phyloP scores from a whole-genome alignment of 371 early-diverging fungal genomes.

The Mortierella sp. region DNA sequence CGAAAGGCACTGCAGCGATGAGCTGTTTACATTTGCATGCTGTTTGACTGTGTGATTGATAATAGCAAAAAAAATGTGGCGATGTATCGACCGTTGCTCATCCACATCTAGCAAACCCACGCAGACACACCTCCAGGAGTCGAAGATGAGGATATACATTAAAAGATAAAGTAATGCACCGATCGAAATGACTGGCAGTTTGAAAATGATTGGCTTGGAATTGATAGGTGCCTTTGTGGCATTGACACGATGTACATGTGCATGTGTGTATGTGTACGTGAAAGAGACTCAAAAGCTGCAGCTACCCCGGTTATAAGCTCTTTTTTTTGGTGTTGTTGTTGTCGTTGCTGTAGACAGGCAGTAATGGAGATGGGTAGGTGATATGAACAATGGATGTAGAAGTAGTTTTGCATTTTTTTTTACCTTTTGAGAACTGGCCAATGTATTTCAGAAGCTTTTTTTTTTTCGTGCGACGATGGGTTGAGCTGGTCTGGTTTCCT shows the following conservation, averaged over 20 bases:
- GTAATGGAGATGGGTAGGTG: background rate
- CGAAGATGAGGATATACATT: background rate
- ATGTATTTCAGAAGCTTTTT: background rate
- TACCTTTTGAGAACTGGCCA: slow-evolving; percentile 10
- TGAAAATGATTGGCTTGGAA: background rate
- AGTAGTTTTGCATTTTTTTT: background rate
- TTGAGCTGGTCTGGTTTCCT: background rate
- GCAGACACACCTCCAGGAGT: background rate
- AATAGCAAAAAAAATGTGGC: background rate
- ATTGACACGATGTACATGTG: background rate
- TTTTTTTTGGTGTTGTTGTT: background rate
- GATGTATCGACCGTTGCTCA: background rate
- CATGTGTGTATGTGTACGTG: background rate
- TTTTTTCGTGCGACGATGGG: background rate
- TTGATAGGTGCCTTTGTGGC: background rate
- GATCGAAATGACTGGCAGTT: background rate
- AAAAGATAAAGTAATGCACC: background rate
- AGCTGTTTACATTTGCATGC: background rate
- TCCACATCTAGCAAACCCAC: background rate
- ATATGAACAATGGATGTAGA: background rate
- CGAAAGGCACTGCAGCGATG: slow-evolving; percentile 4
- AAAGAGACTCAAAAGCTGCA: background rate
- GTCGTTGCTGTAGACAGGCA: background rate
- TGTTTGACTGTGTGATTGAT: background rate
- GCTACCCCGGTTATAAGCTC: background rate